Evolutionary conservation across 805 yeast species (phyloP).

Genomic region (Saturnispora dispora): DNA sequence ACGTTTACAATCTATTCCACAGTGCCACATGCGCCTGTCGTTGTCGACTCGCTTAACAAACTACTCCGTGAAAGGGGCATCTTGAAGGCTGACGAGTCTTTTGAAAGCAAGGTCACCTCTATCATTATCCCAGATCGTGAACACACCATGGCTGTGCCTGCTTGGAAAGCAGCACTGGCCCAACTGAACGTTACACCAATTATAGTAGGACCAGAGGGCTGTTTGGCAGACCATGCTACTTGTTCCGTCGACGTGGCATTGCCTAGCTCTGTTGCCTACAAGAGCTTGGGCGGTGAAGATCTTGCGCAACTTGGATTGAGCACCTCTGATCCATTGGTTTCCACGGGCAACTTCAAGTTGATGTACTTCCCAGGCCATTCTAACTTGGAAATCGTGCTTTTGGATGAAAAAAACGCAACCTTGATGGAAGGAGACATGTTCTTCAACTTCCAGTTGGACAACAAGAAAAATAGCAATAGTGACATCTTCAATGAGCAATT

Average conservation of each 20-base stretch:
- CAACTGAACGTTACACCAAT: background rate
- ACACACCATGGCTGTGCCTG: constrained; percentile 42
- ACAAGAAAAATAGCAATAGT: constrained; percentile 31
- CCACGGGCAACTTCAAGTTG: constrained; percentile 38
- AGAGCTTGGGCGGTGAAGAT: background rate
- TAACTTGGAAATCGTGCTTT: constrained; percentile 52
- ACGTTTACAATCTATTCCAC: constrained; percentile 47
- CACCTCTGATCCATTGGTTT: constrained; percentile 24
- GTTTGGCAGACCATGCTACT: background rate
- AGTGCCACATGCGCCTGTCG: constrained; percentile 43
- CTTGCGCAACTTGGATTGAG: constrained; percentile 30
- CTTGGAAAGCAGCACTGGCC: constrained; percentile 2
- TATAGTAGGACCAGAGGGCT: constrained; percentile 1
- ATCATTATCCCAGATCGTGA: constrained; percentile 55
- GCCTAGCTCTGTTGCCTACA: background rate
- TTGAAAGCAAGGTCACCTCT: constrained; percentile 34
- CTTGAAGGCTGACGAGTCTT: constrained; percentile 27
- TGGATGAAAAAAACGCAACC: constrained; percentile 38
- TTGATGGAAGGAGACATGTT: constrained; percentile 53
- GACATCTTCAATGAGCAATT: constrained; percentile 37
- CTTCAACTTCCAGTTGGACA: constrained; percentile 44
- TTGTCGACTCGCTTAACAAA: constrained; percentile 31
- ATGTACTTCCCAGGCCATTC: constrained; percentile 46
- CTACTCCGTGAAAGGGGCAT: constrained; percentile 18
- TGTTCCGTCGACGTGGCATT: background rate